Evolutionary conservation across 1,284 basidiomycete species (phyloP).

Genomic region (Sanghuangporus weigelae): DNA sequence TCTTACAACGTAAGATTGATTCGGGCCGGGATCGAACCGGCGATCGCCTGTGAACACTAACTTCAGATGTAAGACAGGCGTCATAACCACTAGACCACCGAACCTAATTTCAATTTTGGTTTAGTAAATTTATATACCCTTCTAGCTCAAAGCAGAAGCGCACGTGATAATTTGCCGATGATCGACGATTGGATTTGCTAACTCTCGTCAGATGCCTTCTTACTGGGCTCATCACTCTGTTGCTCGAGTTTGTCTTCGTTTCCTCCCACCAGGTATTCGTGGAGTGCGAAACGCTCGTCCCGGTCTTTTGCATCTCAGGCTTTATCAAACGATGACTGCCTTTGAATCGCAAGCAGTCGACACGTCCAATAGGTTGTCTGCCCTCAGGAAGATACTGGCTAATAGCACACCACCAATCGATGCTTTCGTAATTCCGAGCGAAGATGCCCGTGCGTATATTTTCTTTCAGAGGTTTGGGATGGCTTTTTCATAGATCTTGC

Average conservation of each 20-base stretch:
- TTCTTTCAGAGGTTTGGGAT: not conserved
- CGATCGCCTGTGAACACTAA: constrained; percentile 15
- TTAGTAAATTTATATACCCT: not conserved
- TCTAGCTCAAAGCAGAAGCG: not conserved
- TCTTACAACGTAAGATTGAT: constrained; percentile 22
- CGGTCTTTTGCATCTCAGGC: not conserved
- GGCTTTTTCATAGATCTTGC: not conserved
- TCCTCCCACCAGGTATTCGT: not conserved
- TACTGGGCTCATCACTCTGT: not conserved
- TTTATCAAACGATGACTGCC: constrained; percentile 25
- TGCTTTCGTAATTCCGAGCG: constrained; percentile 77
- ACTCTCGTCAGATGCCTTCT: not conserved
- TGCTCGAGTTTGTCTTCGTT: not conserved
- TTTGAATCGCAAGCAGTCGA: constrained; percentile 45
- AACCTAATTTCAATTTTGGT: not conserved
- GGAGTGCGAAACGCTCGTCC: not conserved
- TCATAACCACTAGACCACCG: constrained; percentile 21
- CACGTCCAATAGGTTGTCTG: constrained; percentile 56
- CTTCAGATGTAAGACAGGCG: constrained; percentile 16
- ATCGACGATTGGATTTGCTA: too few species aligned
- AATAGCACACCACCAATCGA: constrained; percentile 52
- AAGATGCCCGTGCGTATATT: constrained; percentile 74
- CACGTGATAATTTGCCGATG: not conserved
- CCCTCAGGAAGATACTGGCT: constrained; percentile 64
- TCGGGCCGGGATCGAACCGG: constrained; percentile 19